Percentiles rank a stretch among this genome's conserved stretches.
These are phyloP conservation scores for Alternaria sp. DNA, from an alignment of 2,329 filamentous ascomycete species.

Conservation along the genomic window DNA sequence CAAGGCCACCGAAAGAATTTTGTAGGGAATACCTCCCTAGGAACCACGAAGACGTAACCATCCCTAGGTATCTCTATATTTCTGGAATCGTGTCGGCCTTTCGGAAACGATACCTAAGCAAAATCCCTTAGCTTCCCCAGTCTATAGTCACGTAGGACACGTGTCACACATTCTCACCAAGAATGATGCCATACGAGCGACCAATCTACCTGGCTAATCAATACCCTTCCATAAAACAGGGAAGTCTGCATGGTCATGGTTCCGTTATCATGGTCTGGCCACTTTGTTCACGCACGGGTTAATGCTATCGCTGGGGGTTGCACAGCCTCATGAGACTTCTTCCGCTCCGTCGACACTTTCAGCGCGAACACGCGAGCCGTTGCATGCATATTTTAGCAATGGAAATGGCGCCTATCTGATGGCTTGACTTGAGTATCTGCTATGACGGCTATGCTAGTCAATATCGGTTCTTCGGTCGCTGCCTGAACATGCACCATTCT, in stretches of 20 bases:
- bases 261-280: background rate
- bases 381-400: background rate
- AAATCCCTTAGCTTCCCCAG: background rate
- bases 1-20: background rate
- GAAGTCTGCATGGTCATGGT: background rate
- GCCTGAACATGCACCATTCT: background rate
- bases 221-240: background rate
- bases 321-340: background rate
- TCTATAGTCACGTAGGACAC: background rate
- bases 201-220: background rate
- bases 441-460: too few relatives aligned
- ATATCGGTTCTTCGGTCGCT: too few relatives aligned
- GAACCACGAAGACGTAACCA: too few relatives aligned
- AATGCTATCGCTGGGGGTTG: background rate
- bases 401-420: background rate
- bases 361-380: background rate
- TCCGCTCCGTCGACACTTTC: background rate
- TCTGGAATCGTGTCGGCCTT: background rate
- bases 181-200: background rate
- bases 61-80: too few relatives aligned
- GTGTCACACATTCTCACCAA: background rate
- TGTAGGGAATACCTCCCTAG: background rate
- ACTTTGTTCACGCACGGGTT: background rate
- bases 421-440: background rate
- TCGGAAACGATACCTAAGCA: background rate